Percentiles rank a stretch among this genome's conserved stretches.
Evolutionary conservation across 805 yeast species (phyloP).

Genomic region (Dipodascopsis tothii): DNA sequence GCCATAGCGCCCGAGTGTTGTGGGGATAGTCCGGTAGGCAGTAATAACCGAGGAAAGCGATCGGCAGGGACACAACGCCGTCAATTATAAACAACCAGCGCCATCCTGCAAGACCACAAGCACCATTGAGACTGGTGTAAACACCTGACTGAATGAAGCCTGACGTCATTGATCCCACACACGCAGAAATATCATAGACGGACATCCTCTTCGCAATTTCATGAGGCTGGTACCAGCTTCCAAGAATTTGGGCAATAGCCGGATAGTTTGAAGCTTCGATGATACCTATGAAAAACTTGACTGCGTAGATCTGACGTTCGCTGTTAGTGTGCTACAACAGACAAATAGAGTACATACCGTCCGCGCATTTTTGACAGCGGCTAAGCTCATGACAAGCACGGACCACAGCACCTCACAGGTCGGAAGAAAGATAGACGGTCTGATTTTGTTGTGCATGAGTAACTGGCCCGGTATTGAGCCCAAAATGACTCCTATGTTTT

Average conservation of each 20-base stretch:
- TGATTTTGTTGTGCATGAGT: conserved; percentile 25
- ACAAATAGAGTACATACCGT: conserved; percentile 50
- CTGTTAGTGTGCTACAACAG: conserved; percentile 49
- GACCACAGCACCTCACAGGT: conserved; percentile 60
- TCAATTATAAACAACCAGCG: conserved; percentile 47
- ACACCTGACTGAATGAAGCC: conserved; percentile 52
- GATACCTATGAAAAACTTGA: conserved; percentile 59
- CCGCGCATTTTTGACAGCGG: conserved; percentile 45
- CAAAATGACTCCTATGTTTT: conserved; percentile 28
- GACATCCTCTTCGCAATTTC: conserved; percentile 39
- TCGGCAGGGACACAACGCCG: conserved; percentile 43
- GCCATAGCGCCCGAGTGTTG: conserved; percentile 13
- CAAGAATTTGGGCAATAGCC: conserved; percentile 38
- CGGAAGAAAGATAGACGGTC: conserved; percentile 38
- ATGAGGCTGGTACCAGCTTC: conserved; percentile 50
- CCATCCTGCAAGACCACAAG: conserved; percentile 33
- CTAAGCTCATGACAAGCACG: conserved; percentile 41
- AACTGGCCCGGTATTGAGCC: conserved; percentile 32
- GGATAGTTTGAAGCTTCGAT: conserved; percentile 64
- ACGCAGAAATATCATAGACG: conserved; percentile 12
- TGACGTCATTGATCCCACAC: conserved; percentile 33
- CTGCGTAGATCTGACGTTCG: conserved; percentile 41
- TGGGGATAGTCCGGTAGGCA: conserved; percentile 17
- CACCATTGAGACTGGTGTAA: conserved; percentile 22
- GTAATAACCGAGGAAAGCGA: conserved; percentile 33